Evolutionary conservation across 441 rosid genomes (phyloP).

Genomic region (Aleurites moluccanus): DNA sequence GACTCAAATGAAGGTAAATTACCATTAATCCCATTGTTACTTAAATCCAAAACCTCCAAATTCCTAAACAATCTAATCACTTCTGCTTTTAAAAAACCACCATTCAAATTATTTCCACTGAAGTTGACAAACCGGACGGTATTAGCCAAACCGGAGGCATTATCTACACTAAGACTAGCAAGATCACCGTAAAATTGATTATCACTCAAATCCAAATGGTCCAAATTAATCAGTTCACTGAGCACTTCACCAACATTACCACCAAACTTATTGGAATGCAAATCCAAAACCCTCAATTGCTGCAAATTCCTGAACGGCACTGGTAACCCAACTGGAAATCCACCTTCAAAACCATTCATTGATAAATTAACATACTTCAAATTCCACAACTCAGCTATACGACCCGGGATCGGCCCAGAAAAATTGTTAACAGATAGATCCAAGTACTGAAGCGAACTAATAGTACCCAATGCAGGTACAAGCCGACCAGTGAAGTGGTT

Average conservation of each 20-base stretch:
- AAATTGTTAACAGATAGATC: constrained; percentile 84
- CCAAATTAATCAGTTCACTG: constrained; percentile 65
- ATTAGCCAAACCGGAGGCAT: constrained; percentile 68
- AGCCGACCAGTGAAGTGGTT: constrained; percentile 82
- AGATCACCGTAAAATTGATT: constrained; percentile 65
- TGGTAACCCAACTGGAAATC: constrained; percentile 53
- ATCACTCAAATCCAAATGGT: constrained; percentile 75
- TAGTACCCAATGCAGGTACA: constrained; percentile 77
- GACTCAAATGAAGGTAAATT: constrained; percentile 63
- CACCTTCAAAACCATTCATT: constrained; percentile 60
- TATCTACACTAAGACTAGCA: constrained; percentile 36
- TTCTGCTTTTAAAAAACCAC: constrained; percentile 52
- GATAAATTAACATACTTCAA: constrained; percentile 74
- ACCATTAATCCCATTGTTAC: constrained; percentile 53
- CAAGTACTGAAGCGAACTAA: constrained; percentile 61
- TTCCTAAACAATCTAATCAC: constrained; percentile 61
- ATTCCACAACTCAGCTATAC: constrained; percentile 74
- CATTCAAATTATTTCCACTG: constrained; percentile 60
- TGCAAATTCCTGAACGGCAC: constrained; percentile 52
- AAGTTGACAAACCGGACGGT: constrained; percentile 62
- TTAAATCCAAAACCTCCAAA: constrained; percentile 69
- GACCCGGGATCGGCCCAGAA: constrained; percentile 83
- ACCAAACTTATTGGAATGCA: constrained; percentile 52
- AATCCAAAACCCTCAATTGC: constrained; percentile 74
- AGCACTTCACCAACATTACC: constrained; percentile 63